Conservation (phyloP, 306 rosid genomes). For the Dalbergia cultrata region DNA sequence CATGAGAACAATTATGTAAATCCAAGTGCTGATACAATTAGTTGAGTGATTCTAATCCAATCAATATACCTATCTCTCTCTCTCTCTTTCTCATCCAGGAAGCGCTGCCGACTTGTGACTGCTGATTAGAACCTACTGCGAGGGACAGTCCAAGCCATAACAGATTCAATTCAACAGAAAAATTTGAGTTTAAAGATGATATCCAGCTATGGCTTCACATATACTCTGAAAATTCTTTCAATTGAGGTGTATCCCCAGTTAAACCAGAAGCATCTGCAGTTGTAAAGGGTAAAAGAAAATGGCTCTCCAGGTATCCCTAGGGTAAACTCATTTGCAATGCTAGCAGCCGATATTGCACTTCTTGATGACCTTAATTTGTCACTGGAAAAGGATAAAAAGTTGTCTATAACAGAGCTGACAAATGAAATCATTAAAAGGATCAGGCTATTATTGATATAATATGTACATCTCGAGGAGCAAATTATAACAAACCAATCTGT, state of each 20-base stretch:
- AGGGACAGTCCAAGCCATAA: slow-evolving; percentile 15
- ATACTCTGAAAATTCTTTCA: slow-evolving; percentile 80
- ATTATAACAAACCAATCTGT: slow-evolving; percentile 30
- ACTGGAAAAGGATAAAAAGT: slow-evolving; percentile 53
- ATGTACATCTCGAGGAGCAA: slow-evolving; percentile 11
- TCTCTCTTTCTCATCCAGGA: slow-evolving; percentile 13
- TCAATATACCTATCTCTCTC: slow-evolving; percentile 21
- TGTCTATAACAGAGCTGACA: slow-evolving; percentile 20
- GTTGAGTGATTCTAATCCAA: slow-evolving; percentile 21
- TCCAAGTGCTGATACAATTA: slow-evolving; percentile 9
- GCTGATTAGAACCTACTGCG: background rate
- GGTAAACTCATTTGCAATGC: slow-evolving; percentile 78
- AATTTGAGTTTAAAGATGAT: slow-evolving; percentile 16
- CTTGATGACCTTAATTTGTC: slow-evolving; percentile 87
- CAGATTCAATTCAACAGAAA: slow-evolving; percentile 18
- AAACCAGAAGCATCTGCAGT: slow-evolving; percentile 86
- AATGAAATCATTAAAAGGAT: slow-evolving; percentile 24
- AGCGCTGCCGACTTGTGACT: slow-evolving; percentile 8
- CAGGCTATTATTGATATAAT: background rate
- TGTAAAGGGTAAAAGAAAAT: slow-evolving; percentile 77
- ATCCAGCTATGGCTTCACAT: slow-evolving; percentile 57
- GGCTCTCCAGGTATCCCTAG: slow-evolving; percentile 75
- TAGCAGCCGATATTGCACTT: slow-evolving; percentile 84
- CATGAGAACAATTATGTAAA: too few relatives aligned
- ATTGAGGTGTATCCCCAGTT: slow-evolving; percentile 73